These are phyloP conservation scores for Acanthamoeba sp. DNA, from an alignment of 208 protist species.

Conservation along the genomic window DNA sequence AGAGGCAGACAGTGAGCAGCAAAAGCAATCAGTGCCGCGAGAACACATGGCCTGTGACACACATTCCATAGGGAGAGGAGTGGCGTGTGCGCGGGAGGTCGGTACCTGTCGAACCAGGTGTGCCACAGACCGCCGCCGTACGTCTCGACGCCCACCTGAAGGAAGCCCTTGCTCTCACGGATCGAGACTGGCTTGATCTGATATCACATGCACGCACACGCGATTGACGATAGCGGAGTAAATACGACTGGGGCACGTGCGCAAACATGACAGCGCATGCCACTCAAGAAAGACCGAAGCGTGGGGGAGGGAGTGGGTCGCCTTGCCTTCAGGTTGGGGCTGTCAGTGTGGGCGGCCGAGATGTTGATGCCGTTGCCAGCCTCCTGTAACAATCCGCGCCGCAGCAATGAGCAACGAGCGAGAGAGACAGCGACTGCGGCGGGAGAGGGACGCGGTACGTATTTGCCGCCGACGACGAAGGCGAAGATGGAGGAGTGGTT, in stretches of 20 bases:
- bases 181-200: conserved; percentile 79
- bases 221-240: not conserved
- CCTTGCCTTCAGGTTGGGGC: conserved; percentile 90
- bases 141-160: conserved; percentile 88
- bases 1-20: not conserved
- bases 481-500: conserved; percentile 97
- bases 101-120: conserved; percentile 92
- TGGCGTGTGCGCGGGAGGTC: not conserved
- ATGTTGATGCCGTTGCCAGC: conserved; percentile 94
- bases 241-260: not conserved
- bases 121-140: conserved; percentile 93
- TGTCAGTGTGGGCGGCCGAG: conserved; percentile 98
- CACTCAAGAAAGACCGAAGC: too few species aligned
- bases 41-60: too few species aligned
- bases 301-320: not conserved
- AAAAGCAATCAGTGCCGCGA: too few species aligned
- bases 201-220: not conserved
- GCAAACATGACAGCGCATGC: not conserved
- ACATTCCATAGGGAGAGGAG: not conserved
- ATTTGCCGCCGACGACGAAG: conserved; percentile 96
- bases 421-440: too few species aligned
- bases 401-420: too few species aligned
- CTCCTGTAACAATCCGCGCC: conserved; percentile 5
- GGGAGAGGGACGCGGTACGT: too few species aligned
- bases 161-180: conserved; percentile 83